phyloP scores from a whole-genome alignment of 768 basidiomycete species.

The Trametes punicea region DNA sequence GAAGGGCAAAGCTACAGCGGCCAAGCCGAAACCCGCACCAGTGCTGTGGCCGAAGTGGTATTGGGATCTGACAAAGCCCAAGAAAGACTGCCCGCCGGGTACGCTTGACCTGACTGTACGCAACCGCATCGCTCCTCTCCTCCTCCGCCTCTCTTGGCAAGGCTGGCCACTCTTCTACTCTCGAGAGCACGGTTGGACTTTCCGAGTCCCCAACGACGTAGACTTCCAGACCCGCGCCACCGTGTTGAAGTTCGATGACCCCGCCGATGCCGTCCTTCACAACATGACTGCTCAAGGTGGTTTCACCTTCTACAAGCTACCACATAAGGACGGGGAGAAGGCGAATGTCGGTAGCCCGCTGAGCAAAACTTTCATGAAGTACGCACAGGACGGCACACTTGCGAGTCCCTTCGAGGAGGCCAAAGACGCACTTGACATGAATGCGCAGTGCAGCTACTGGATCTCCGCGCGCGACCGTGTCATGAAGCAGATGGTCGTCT shows the following conservation, averaged over 20 bases:
- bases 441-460: conserved; percentile 96
- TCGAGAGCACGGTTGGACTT: conserved; percentile 88
- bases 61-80: conserved; percentile 81
- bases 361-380: conserved; percentile 84
- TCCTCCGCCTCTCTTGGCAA: conserved; percentile 85
- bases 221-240: conserved; percentile 43
- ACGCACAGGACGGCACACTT: conserved; percentile 81
- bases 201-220: conserved; percentile 56
- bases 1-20: conserved; percentile 15
- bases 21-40: conserved; percentile 33
- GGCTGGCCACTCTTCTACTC: conserved; percentile 84
- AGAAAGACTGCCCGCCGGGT: conserved; percentile 61
- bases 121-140: conserved; percentile 77
- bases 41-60: conserved; percentile 96
- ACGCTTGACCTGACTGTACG: conserved; percentile 83
- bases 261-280: conserved; percentile 55
- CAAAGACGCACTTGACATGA: conserved; percentile 83
- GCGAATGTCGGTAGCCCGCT: conserved; percentile 96
- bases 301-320: conserved; percentile 83
- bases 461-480: conserved; percentile 91
- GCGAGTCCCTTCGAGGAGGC: conserved; percentile 81
- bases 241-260: conserved; percentile 45
- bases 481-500: conserved; percentile 88
- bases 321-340: conserved; percentile 92
- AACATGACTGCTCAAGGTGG: conserved; percentile 46